phyloP scores from a whole-genome alignment of 352 stramenopile genomes.

The Globisporangium echinulatum region DNA sequence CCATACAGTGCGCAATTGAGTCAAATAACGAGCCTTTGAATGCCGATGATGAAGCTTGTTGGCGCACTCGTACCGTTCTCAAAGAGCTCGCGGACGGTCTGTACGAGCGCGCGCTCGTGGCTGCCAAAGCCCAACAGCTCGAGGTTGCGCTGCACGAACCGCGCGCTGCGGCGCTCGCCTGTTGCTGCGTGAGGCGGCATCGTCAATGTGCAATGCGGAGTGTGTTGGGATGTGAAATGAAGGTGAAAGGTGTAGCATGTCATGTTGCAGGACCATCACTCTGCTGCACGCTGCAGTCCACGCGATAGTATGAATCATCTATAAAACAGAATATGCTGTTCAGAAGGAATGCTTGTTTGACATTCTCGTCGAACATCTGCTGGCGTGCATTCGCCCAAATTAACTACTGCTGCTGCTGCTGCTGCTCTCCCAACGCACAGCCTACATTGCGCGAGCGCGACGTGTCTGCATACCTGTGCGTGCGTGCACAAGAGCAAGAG shows the following conservation, averaged over 20 bases:
- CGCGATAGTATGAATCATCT: too few species aligned
- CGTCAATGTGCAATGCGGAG: not conserved
- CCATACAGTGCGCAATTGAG: not conserved
- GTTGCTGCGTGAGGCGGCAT: constrained; percentile 2
- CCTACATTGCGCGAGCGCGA: too few species aligned
- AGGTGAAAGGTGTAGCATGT: too few species aligned
- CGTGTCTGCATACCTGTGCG: not conserved
- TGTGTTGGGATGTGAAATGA: not conserved
- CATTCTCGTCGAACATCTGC: too few species aligned
- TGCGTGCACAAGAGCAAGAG: not conserved
- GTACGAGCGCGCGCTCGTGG: constrained; percentile 49
- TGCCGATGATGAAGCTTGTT: not conserved
- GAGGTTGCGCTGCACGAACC: constrained; percentile 64
- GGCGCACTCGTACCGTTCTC: constrained; percentile 49
- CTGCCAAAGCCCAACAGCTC: constrained; percentile 69
- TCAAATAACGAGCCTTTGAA: not conserved
- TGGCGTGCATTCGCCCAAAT: too few species aligned
- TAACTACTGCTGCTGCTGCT: too few species aligned
- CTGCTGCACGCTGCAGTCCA: too few species aligned
- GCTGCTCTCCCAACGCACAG: too few species aligned
- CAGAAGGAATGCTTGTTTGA: too few species aligned
- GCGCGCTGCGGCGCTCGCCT: constrained; percentile 21
- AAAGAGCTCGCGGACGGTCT: constrained; percentile 77
- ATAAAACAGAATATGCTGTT: too few species aligned
- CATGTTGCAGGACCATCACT: too few species aligned